Evolutionary conservation across 768 basidiomycete species (phyloP), one percentile per base, ranked within the genome.

Genomic region (Daedalea quercina): DNA sequence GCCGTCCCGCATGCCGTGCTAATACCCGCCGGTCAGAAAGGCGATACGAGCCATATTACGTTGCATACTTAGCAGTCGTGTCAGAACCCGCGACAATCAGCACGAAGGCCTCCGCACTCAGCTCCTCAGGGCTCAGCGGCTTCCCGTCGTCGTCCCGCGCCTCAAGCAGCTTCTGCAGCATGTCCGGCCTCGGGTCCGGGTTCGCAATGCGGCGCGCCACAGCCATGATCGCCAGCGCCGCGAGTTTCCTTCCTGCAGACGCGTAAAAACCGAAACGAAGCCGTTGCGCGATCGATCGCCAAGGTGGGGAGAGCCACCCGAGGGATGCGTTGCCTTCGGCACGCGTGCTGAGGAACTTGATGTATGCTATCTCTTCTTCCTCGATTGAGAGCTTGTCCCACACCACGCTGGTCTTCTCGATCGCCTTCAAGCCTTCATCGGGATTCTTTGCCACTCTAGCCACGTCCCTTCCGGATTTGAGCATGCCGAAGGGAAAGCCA

Each of bases 71-170:
- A 2, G 59, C 45, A 17, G 48, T 57, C 0, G 59, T 60, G 31
- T 60, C 59, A 0, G 56, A 54, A 25, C 59, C 59, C 9, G 59
- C 59, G 24, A 53, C 44, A 41, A 60, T 31, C 2, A 57, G 48
- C 9, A 28, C 45, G n/a, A 49, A 31, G 1, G 59, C 50, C 34
- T 60, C 59, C 11, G 56, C 46, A 17, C 42, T 57, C n/a, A 60
- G 44, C 25, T 60, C 59, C 12, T 41, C 33, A 8, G 50, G 40
- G 17, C 47, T 37, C n/a, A 57, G 24, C 8, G 59, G 56, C 19
- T 53, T 54, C 7, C 56, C 59, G 3, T 54, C 24, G 17, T 57
- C 59, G 28, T 60, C 59, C 2, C 52, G 45, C 1, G 25, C 59
- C 22, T 57, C 45, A 22, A 57, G 23, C 20, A 60, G 26, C 31